Evolutionary conservation across 306 rosid genomes (phyloP), one percentile per base, ranked within the genome.

Genomic region (Geum urbanum): DNA sequence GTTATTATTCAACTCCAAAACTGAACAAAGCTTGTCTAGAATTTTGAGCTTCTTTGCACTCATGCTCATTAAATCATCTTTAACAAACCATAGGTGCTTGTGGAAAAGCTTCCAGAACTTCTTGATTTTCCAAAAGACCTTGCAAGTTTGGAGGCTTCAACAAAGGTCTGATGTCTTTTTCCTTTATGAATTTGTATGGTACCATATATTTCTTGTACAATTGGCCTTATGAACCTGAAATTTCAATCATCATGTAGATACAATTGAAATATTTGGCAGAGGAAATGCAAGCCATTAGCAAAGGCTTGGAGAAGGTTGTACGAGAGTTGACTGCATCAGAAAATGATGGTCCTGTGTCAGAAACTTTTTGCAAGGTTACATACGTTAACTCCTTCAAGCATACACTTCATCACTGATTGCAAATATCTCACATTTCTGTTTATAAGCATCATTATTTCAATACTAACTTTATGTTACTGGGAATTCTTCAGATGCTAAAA

Each of bases 261-360:
- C 99, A 94, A 86, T 78, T 94, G 80, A 94, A 91, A 83, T 91
- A 81, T 79, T 77, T 94, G 91, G 99, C 99, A 24, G 99, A 94
- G 82, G 97, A 94, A 87, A 94, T 94, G 99, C 97, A 91, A 85
- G 96, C 98, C 72, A 77, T 94, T 46, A 88, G 85, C 78, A 94
- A 94, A 83, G 98, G 97, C 76, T 84, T 88, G 53, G 98, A 94
- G 84, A 94, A 90, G 82, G 94, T 94, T 67, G 88, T 90, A 64
- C 96, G 88, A 83, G 97, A 94, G 81, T 78, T 94, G 83, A 77
- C 94, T 63, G 87, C 88, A 60, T 86, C 98, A 14, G 97, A 86
- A 84, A 88, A 84, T 78, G 98, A 94, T 51, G 98, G 98, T 50
- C 82, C 57, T 2, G 84, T 94, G 72, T 94, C 98, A 18, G 90